phyloP scores from a whole-genome alignment of 1,284 basidiomycete species.

The Phellinidium pouzarii region DNA sequence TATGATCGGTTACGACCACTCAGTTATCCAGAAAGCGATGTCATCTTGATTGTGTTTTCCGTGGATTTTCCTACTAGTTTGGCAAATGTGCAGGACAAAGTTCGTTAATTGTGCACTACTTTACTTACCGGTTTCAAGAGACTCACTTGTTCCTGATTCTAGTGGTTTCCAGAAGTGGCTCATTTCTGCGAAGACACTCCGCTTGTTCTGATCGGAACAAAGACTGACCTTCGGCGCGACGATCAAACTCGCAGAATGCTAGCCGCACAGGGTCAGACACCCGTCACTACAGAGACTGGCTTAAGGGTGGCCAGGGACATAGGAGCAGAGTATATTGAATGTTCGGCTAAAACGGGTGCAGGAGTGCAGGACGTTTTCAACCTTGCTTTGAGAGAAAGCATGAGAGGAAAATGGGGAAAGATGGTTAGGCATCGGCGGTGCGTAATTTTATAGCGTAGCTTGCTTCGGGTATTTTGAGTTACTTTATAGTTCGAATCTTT shows the following conservation, averaged over 20 bases:
- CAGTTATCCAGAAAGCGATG: constrained; percentile 94
- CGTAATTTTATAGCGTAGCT: constrained; percentile 39
- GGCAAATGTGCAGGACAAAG: constrained; percentile 92
- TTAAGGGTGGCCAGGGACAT: constrained; percentile 82
- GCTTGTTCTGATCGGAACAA: constrained; percentile 88
- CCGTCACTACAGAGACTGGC: constrained; percentile 79
- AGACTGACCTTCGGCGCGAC: constrained; percentile 87
- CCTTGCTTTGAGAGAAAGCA: constrained; percentile 82
- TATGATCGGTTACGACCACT: constrained; percentile 92
- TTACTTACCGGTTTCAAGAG: constrained; percentile 1
- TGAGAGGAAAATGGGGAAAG: constrained; percentile 71
- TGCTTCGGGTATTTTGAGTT: neutral
- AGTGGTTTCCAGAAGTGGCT: constrained; percentile 98
- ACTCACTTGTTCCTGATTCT: constrained; percentile 10
- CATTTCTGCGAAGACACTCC: constrained; percentile 97
- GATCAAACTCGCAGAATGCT: constrained; percentile 88
- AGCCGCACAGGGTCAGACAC: constrained; percentile 82
- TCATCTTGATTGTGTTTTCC: constrained; percentile 96
- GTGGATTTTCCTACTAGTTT: constrained; percentile 95
- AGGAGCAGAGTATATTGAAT: constrained; percentile 93
- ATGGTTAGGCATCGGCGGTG: constrained; percentile 70
- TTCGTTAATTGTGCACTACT: constrained; percentile 28
- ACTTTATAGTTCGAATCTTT: constrained; percentile 2
- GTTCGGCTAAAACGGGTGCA: constrained; percentile 84
- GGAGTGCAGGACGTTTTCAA: constrained; percentile 94